Evolutionary conservation across 2,329 filamentous ascomycete genomes (phyloP), one percentile per base, ranked within the genome.

Genomic region (Verticillium zaregamsianum): DNA sequence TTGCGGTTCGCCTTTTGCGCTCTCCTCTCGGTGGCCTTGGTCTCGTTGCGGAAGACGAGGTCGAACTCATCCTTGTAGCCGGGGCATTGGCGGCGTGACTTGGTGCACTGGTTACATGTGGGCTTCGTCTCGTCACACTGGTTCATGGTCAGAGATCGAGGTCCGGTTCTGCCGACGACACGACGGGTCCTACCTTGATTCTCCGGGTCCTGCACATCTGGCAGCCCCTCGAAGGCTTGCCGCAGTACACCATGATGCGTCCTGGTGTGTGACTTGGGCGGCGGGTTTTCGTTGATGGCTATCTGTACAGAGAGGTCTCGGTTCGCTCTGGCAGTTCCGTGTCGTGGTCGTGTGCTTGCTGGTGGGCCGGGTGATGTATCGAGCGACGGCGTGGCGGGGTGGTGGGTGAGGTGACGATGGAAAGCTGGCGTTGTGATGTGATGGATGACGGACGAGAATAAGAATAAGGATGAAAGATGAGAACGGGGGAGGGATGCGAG

Each of bases 21-120:
- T 68, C 87, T 82, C 64, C 83, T 80, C 68, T 87, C 86, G 37
- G 88, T 89, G 1, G 87, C 86, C 66, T 85, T 84, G 32, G 88
- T 91, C 75, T 91, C 88, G 71, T 91, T 89, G 61, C 89, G 86
- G 68, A 91, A 90, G 60, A 91, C 84, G 28, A 91, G 76, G 67
- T 91, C 89, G 67, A 91, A 90, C 66, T 90, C 87, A 69, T 90
- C 86, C 71, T 86, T 86, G 73, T 90, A 90, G 55, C 87, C 87
- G 3, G 87, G 87, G 69, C 87, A 90, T 66, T 82, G 78, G 45
- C 86, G 82, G 62, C 84, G 79, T 40, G 86, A 88, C 68, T 88
- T 89, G 65, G 80, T 76, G 68, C 87, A 90, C 70, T 89, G 86
- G 49, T 82, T 83, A 73, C 87, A 90, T 5, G 83, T 86, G 11